Conservation (phyloP, 345 rosid species). For the Nephelium lappaceum region DNA sequence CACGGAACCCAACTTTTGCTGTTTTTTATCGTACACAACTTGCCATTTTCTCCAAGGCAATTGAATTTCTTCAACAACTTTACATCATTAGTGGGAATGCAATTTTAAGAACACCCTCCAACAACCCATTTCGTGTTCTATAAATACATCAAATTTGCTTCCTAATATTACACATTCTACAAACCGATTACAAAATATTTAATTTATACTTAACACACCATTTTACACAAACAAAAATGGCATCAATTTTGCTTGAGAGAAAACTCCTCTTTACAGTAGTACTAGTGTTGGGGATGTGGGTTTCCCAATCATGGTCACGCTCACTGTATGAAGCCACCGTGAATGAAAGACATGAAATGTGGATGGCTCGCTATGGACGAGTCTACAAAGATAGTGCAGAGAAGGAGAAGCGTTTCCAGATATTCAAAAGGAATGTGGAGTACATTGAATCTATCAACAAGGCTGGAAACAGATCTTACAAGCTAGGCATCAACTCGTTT, state of each 20-base stretch:
- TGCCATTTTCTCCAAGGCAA: slow-evolving; percentile 8
- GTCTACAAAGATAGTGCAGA: slow-evolving; percentile 25
- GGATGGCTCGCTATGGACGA: slow-evolving; percentile 36
- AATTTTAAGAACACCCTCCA: neutral
- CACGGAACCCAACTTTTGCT: neutral
- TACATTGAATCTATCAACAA: slow-evolving; percentile 37
- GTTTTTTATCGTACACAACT: slow-evolving; percentile 11
- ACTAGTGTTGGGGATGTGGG: slow-evolving; percentile 17
- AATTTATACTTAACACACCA: neutral
- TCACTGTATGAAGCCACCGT: slow-evolving; percentile 26
- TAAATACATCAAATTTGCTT: neutral
- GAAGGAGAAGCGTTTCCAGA: slow-evolving; percentile 35
- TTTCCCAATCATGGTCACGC: slow-evolving; percentile 28
- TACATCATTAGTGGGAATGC: neutral
- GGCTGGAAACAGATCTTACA: slow-evolving; percentile 25
- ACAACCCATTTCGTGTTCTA: neutral
- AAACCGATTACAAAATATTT: neutral
- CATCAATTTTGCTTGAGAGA: neutral
- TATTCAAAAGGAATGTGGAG: slow-evolving; percentile 39
- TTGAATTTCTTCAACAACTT: neutral
- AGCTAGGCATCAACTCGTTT: slow-evolving; percentile 37
- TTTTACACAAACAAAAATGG: neutral
- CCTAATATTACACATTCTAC: neutral
- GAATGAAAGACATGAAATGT: slow-evolving; percentile 29
- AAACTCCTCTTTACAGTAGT: neutral